Evolutionary conservation across 345 rosid genomes (phyloP), one percentile per base, ranked within the genome.

Genomic region (Punica granatum): DNA sequence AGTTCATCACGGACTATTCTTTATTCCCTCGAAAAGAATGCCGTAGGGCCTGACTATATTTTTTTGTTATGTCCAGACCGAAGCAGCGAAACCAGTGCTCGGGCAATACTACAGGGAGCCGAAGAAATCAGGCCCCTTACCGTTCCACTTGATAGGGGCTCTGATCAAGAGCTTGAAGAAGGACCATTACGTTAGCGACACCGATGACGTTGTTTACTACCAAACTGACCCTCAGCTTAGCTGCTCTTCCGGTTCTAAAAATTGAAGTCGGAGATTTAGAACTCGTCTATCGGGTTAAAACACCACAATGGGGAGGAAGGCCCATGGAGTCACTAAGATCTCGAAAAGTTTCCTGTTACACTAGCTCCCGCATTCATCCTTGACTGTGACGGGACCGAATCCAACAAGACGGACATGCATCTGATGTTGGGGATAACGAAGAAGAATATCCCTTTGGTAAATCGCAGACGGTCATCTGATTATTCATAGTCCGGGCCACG

Each of bases 71-170:
- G 49, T 13, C 23, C 74, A 88, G 92, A 92, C 98, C 5, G 83
- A 90, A 71, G 96, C 98, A 64, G 96, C 96, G 2, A 92, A 78
- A 74, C 90, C 97, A 3, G 95, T 90, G 62, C 73, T 90, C 0
- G 92, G 92, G 67, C 81, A 88, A 76, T 88, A 92, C 74, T 90
- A 90, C 75, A 69, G 90, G 35, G 87, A 92, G 70, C 98, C 98
- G 0, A 75, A 78, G 74, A 90, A 85, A 73, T 92, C 96, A 2
- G 80, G 78, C 35, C 86, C 92, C 14, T 46, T 90, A 36, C 97
- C 97, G n/a, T 76, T 84, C 54, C 85, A 90, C 68, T 77, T 92
- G 51, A 58, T 90, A 15, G 86, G 70, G 61, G 46, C 39, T 33
- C 74, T 92, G 13, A 11, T 83, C 25, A 81, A 75, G 75, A 88